phyloP scores from a whole-genome alignment of 2,329 filamentous ascomycete species.

The Penicillium sp. region DNA sequence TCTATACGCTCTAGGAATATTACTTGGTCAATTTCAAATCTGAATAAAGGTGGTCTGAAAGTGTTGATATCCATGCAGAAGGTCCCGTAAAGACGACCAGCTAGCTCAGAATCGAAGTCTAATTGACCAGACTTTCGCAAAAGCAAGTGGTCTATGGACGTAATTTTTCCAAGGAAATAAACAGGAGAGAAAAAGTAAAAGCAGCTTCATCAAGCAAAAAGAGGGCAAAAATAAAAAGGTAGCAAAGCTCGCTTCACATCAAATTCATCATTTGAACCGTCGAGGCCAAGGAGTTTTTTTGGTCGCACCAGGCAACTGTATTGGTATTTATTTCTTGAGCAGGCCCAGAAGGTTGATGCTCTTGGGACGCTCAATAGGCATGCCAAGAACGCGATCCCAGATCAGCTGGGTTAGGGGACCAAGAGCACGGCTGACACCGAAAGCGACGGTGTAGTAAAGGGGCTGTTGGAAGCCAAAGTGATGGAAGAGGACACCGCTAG shows the following conservation, averaged over 20 bases:
- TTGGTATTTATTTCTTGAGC: conserved; percentile 53
- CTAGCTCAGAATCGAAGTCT: not conserved
- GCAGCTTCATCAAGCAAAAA: not conserved
- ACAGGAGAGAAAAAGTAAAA: not conserved
- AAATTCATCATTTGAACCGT: conserved; percentile 1
- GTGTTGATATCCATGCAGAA: not conserved
- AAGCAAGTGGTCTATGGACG: not conserved
- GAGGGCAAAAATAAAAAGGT: not conserved
- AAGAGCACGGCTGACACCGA: conserved; percentile 66
- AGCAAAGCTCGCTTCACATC: conserved; percentile 2
- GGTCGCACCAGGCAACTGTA: not conserved
- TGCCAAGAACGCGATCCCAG: conserved; percentile 89
- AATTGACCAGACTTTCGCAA: not conserved
- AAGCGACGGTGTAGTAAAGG: conserved; percentile 80
- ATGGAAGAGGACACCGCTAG: conserved; percentile 92
- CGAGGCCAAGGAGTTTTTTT: not conserved
- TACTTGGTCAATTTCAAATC: no score
- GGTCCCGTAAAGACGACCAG: not conserved
- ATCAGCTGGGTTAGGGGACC: conserved; percentile 91
- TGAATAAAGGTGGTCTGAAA: not conserved
- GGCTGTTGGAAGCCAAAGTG: conserved; percentile 98
- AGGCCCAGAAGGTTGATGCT: conserved; percentile 90
- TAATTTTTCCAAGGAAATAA: not conserved
- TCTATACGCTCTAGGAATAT: no score
- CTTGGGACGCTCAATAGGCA: conserved; percentile 97